These are phyloP conservation scores for Fusarium sarcochroum DNA, from an alignment of 2,329 filamentous ascomycete species.

Conservation along the genomic window DNA sequence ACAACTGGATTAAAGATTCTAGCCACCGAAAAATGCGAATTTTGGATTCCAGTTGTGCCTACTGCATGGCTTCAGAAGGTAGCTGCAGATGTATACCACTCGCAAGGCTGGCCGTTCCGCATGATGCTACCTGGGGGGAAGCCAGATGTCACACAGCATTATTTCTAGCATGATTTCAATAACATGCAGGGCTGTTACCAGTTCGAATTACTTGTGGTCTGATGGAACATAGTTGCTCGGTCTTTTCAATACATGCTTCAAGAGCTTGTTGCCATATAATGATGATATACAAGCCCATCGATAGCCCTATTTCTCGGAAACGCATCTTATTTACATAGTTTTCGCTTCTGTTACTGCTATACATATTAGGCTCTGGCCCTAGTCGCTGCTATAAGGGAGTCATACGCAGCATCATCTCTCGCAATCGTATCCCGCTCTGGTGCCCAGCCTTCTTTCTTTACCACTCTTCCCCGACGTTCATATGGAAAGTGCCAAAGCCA, in stretches of 20 bases:
- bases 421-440: rapidly evolving
- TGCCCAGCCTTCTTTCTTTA: neutral
- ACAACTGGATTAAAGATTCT: constrained; percentile 35
- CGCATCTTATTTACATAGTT: neutral
- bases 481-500: neutral
- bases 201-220: neutral
- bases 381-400: neutral
- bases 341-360: no score
- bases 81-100: constrained; percentile 36
- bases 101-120: constrained; percentile 48
- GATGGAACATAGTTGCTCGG: neutral
- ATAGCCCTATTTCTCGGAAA: neutral
- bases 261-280: neutral
- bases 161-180: neutral
- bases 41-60: constrained; percentile 47
- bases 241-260: neutral
- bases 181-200: neutral
- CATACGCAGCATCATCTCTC: neutral
- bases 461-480: no score
- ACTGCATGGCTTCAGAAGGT: constrained; percentile 48
- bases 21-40: constrained; percentile 48
- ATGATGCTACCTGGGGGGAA: constrained; percentile 50
- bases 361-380: no score
- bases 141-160: constrained; percentile 36
- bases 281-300: neutral